Evolutionary conservation across 768 basidiomycete genomes (phyloP).

Genomic region (Boletus sensibilis): DNA sequence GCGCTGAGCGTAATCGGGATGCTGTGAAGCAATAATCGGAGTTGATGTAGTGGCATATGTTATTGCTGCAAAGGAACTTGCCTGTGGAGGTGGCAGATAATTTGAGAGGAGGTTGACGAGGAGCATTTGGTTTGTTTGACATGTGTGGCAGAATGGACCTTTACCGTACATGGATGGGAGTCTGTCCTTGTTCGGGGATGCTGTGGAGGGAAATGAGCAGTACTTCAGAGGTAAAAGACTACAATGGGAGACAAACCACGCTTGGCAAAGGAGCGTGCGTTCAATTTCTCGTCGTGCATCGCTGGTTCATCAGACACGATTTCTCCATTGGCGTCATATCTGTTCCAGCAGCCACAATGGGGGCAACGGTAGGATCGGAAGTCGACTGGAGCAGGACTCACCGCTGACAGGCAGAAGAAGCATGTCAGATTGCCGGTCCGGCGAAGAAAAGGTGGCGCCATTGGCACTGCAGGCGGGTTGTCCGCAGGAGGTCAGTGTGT

Average conservation of each 20-base stretch:
- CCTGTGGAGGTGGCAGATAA: slow-evolving; percentile 79
- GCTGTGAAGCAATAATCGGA: slow-evolving; percentile 42
- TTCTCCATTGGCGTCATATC: slow-evolving; percentile 67
- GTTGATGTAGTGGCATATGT: not conserved
- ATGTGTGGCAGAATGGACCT: slow-evolving; percentile 79
- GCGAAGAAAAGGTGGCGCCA: slow-evolving; percentile 45
- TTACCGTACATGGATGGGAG: slow-evolving; percentile 58
- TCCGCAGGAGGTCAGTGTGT: not conserved
- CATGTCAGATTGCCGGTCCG: slow-evolving; percentile 54
- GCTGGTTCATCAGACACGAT: slow-evolving; percentile 85
- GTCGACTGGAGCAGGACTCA: slow-evolving; percentile 44
- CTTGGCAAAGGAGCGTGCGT: slow-evolving; percentile 64
- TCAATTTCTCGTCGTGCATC: slow-evolving; percentile 80
- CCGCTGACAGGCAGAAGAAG: slow-evolving; percentile 65
- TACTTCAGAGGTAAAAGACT: not conserved
- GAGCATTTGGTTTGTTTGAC: slow-evolving; percentile 91
- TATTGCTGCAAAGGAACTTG: slow-evolving; percentile 35
- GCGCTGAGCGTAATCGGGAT: slow-evolving; percentile 66
- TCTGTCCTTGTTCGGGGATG: slow-evolving; percentile 66
- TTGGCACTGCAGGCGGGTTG: not conserved
- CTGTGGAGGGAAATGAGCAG: slow-evolving; percentile 35
- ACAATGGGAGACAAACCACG: slow-evolving; percentile 49
- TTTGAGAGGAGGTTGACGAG: slow-evolving; percentile 84
- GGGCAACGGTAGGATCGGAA: slow-evolving; percentile 62
- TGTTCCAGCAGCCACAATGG: slow-evolving; percentile 72